Evolutionary conservation across 2,329 filamentous ascomycete species (phyloP), one percentile per base, ranked within the genome.

Genomic region (Cryphonectria carpinicola): DNA sequence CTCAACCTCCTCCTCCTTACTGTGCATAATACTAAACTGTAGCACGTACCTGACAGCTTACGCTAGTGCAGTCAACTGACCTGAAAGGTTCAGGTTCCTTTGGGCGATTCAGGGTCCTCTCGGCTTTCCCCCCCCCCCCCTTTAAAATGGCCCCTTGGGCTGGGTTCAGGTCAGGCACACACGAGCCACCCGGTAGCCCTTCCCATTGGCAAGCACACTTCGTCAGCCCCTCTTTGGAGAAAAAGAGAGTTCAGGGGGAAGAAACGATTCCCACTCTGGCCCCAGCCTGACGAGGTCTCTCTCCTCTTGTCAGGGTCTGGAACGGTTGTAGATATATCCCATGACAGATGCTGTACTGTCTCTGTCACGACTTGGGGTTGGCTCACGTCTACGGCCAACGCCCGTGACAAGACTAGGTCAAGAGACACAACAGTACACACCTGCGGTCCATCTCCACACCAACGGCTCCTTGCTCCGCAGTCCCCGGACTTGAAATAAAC

Each of bases 151-250:
- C 58, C 54, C 28, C 46, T 66, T 58, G 70, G 22, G 22, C n/a
- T 49, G 43, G 43, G 17, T 49, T 49, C 46, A 37, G 28, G 66
- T 49, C 67, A 69, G 67, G 67, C 35, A 66, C 67, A 58, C 37
- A 60, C 46, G 22, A 54, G 32, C 35, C 49, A 11, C 52, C 49
- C 63, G 56, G 66, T 35, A 46, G 39, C 60, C 58, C 37, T 64
- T 65, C 67, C 67, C 46, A 66, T 71, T 71, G 70, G 70, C 46
- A 66, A 71, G 8, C 25, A 39, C 32, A 32, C 39, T 60, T 11
- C 35, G 66, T 11, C 35, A 66, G 58, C 46, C 46, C 46, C 22
- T 11, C 32, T 37, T 35, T 64, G 37, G 61, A 25, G 13, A 19
- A 35, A 14, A 56, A 22, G 10, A n/a, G 22, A 49, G 63, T 52